phyloP scores from a whole-genome alignment of 805 yeast species.

The Nakazawaea ambrosiae region DNA sequence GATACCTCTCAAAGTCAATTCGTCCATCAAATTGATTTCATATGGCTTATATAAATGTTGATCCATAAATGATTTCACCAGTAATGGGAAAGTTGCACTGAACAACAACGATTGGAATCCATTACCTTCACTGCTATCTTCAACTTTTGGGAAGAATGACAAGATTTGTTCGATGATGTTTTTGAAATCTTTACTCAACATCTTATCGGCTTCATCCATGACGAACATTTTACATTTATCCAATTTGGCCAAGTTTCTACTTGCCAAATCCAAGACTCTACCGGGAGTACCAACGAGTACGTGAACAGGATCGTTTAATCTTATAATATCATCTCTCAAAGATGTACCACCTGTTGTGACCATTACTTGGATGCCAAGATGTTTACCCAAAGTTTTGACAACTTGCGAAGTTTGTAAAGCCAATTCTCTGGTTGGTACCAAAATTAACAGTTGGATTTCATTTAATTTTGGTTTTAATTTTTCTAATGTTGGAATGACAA shows the following conservation, averaged over 20 bases:
- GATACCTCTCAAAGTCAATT: constrained; percentile 90
- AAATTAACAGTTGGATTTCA: constrained; percentile 84
- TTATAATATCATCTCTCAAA: constrained; percentile 86
- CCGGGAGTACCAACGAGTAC: constrained; percentile 97
- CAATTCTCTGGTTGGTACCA: constrained; percentile 96
- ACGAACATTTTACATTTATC: constrained; percentile 81
- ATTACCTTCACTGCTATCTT: constrained; percentile 24
- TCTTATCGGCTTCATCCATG: constrained; percentile 99
- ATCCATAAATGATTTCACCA: constrained; percentile 90
- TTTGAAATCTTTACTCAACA: constrained; percentile 86
- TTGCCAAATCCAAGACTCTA: constrained; percentile 89
- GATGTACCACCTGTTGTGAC: constrained; percentile 98
- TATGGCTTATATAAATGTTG: constrained; percentile 85
- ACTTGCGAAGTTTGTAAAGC: constrained; percentile 98
- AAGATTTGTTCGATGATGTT: constrained; percentile 82
- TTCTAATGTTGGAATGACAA: constrained; percentile 88
- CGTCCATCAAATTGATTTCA: constrained; percentile 97
- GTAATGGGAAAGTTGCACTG: constrained; percentile 93
- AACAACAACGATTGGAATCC: constrained; percentile 80
- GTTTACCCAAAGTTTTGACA: constrained; percentile 91
- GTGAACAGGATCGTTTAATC: constrained; percentile 91
- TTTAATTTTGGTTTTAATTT: constrained; percentile 76
- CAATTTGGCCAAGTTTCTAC: constrained; percentile 80
- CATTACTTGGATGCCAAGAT: constrained; percentile 88
- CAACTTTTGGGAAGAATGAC: constrained; percentile 58